These are phyloP conservation scores for Blastocystis sp. DNA, from an alignment of 352 stramenopile species.

Conservation along the genomic window DNA sequence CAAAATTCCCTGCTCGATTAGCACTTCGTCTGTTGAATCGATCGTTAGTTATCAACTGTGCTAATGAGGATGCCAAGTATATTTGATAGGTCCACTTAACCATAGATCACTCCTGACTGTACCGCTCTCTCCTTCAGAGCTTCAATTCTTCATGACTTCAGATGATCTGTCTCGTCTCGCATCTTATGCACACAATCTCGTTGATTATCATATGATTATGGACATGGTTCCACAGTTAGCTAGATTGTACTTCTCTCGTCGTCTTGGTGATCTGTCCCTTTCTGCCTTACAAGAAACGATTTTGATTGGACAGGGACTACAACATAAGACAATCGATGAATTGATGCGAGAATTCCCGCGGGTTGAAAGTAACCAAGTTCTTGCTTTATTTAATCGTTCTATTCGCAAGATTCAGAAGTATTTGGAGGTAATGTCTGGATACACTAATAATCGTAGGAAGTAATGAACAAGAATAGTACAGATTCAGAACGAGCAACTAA, in stretches of 20 bases:
- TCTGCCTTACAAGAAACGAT: conserved; percentile 88
- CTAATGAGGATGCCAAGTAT: conserved; percentile 58
- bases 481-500: conserved; percentile 71
- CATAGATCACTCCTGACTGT: conserved; percentile 13
- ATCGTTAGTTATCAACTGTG: conserved; percentile 64
- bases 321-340: conserved; percentile 83
- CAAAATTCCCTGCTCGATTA: conserved; percentile 79
- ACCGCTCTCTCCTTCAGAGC: conserved; percentile 76
- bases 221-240: conserved; percentile 88
- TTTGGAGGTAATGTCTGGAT: conserved; percentile 70
- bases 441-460: conserved; percentile 74
- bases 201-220: conserved; percentile 97
- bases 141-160: conserved; percentile 84
- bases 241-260: conserved; percentile 87
- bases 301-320: conserved; percentile 80
- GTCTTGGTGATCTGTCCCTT: conserved; percentile 79
- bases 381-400: conserved; percentile 95
- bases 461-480: conserved; percentile 71
- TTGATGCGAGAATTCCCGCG: conserved; percentile 81
- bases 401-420: conserved; percentile 79
- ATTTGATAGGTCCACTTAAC: conserved; percentile 65
- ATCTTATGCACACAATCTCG: conserved; percentile 93
- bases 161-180: conserved; percentile 95
- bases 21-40: conserved; percentile 81
- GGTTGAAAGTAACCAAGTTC: conserved; percentile 85